Conservation (phyloP, 768 basidiomycete species). For the Amanita fuliginea region DNA sequence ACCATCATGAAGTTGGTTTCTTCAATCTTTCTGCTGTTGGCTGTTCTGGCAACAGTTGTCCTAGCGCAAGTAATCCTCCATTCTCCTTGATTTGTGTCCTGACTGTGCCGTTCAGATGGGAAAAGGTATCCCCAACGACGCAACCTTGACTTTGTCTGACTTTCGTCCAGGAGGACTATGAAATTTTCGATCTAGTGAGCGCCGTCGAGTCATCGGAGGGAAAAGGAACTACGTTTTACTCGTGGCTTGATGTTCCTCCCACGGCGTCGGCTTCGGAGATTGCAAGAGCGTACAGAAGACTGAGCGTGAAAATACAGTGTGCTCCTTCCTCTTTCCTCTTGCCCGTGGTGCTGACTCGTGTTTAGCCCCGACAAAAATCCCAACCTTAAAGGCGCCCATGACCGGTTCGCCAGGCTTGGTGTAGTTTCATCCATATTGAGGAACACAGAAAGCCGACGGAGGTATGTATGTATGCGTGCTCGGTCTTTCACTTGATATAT, state of each 20-base stretch:
- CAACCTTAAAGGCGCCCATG: conserved; percentile 67
- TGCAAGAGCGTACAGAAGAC: conserved; percentile 82
- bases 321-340: conserved; percentile 17
- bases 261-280: conserved; percentile 72
- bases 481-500: conserved; percentile 1
- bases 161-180: conserved; percentile 70
- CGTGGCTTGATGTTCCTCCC: conserved; percentile 74
- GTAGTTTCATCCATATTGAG: conserved; percentile 77
- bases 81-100: neutral
- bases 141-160: conserved; percentile 1
- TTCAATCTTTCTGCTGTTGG: conserved; percentile 35
- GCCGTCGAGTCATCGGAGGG: conserved; percentile 77
- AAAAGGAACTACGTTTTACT: conserved; percentile 94
- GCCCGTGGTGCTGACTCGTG: neutral
- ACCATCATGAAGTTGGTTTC: conserved; percentile 37
- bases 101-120: conserved; percentile 41
- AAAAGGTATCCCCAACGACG: conserved; percentile 38
- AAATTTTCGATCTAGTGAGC: conserved; percentile 90
- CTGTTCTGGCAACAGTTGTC: conserved; percentile 39
- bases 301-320: conserved; percentile 85
- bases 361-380: conserved; percentile 93
- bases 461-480: conserved; percentile 32
- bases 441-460: conserved; percentile 60
- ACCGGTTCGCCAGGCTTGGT: conserved; percentile 87
- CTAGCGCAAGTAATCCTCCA: conserved; percentile 42